Conservation (phyloP, 257 asterid species). For the Haberlea rhodopensis region DNA sequence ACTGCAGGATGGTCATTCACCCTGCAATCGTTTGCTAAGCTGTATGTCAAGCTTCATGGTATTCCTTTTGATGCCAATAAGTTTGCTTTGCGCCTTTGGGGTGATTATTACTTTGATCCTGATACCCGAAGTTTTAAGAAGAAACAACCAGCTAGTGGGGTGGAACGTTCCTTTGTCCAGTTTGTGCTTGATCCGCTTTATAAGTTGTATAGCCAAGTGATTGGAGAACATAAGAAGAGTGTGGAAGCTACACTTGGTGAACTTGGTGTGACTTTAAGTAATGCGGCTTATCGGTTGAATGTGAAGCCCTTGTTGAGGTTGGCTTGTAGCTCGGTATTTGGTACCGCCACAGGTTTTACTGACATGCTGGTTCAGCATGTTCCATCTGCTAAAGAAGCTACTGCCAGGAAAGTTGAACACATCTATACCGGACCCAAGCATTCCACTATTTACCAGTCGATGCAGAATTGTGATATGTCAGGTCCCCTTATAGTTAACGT, state of each 20-base stretch:
- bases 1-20: constrained; percentile 99
- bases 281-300: constrained; percentile 88
- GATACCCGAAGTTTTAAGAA: constrained; percentile 76
- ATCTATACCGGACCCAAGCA: constrained; percentile 85
- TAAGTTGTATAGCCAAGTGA: constrained; percentile 89
- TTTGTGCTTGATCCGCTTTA: constrained; percentile 94
- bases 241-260: constrained; percentile 91
- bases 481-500: constrained; percentile 93
- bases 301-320: constrained; percentile 87
- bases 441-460: constrained; percentile 67
- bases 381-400: constrained; percentile 94
- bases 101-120: constrained; percentile 82
- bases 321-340: constrained; percentile 94
- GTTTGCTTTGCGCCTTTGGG: constrained; percentile 95
- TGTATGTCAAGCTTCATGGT: constrained; percentile 90
- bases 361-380: constrained; percentile 96
- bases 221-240: constrained; percentile 96
- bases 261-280: constrained; percentile 91
- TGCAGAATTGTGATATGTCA: constrained; percentile 76
- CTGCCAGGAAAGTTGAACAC: constrained; percentile 79
- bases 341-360: constrained; percentile 91
- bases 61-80: constrained; percentile 85
- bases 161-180: constrained; percentile 90
- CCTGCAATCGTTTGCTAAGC: constrained; percentile 88
- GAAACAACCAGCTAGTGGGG: constrained; percentile 79